Base-by-base conservation (phyloP, 73 alveolate genomes). In the Stentor roeselii region DNA sequence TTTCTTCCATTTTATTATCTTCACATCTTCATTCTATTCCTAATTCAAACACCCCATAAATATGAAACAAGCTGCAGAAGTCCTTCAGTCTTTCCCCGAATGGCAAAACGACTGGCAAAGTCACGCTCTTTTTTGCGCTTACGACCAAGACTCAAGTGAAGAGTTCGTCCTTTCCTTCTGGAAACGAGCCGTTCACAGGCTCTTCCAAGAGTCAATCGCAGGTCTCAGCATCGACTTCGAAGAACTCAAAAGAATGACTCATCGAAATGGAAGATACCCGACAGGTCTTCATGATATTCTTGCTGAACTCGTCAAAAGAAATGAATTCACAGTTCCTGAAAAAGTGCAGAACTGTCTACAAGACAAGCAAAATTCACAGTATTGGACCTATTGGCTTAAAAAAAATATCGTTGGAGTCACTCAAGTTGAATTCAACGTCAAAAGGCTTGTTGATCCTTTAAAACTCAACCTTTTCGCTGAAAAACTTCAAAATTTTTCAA, bases 81-180 rank as follows among this genome's bases (percentile, higher is more conserved):
- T n/a, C 41, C 80, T 67, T 0, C 11, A 1, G 27, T 36, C 21
- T 15, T 40, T 67, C 34, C 80, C 80, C 14, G 80, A 67, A 2
- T 67, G 80, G 80, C 41, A 67, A 67, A 11, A 67, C 37, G 80
- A 67, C 34, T 67, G 41, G n/a, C 37, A 67, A 67, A 67, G n/a
- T 21, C 80, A 67, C 34, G 80, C 80, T 67, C 34, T 67, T 14
- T 67, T 67, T 67, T 67, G 80, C 34, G 80, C n/a, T 14, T 67
- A 67, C 34, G 80, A 67, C 41, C 41, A 32, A 1, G 80, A 67
- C 37, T 21, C n/a, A 2, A 67, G 80, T 67, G 80, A 67, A 2
- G 80, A 67, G 34, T 67, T 67, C 34, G 34, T 67, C 27, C 37
- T 67, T 1, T 36, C 11, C 11, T 67, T 67, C 34, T 67, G 80